phyloP scores from a whole-genome alignment of 257 asterid genomes.

The Penstemon davidsonii region DNA sequence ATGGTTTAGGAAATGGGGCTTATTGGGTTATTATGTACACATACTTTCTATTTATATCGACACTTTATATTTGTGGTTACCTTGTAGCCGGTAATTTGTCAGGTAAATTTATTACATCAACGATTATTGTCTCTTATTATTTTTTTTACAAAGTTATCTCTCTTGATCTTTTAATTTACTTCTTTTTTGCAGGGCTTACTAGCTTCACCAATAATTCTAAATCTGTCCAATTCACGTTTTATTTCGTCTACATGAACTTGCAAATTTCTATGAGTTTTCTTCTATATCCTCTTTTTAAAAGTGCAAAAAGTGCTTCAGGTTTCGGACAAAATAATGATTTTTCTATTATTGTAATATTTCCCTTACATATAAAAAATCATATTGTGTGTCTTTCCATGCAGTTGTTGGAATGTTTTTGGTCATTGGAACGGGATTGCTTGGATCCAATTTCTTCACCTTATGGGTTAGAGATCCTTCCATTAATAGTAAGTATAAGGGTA shows the following conservation, averaged over 20 bases:
- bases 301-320: constrained; percentile 43
- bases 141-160: not conserved
- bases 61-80: constrained; percentile 33
- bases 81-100: constrained; percentile 36
- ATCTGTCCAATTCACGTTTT: constrained; percentile 36
- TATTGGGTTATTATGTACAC: constrained; percentile 41
- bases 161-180: constrained; percentile 10
- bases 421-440: not conserved
- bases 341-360: no score
- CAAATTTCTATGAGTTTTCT: constrained; percentile 44
- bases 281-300: constrained; percentile 30
- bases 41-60: constrained; percentile 38
- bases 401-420: constrained; percentile 3
- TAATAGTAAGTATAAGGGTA: not conserved
- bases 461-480: not conserved
- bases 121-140: not conserved
- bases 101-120: constrained; percentile 26
- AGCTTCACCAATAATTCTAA: constrained; percentile 41
- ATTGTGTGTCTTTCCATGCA: not conserved
- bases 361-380: not conserved
- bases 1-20: constrained; percentile 46
- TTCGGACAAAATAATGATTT: not conserved
- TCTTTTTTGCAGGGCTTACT: constrained; percentile 33
- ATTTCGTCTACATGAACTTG: constrained; percentile 43
- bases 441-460: not conserved